These are phyloP conservation scores for Arthroderma sp. DNA, from an alignment of 2,329 filamentous ascomycete species.

Conservation along the genomic window DNA sequence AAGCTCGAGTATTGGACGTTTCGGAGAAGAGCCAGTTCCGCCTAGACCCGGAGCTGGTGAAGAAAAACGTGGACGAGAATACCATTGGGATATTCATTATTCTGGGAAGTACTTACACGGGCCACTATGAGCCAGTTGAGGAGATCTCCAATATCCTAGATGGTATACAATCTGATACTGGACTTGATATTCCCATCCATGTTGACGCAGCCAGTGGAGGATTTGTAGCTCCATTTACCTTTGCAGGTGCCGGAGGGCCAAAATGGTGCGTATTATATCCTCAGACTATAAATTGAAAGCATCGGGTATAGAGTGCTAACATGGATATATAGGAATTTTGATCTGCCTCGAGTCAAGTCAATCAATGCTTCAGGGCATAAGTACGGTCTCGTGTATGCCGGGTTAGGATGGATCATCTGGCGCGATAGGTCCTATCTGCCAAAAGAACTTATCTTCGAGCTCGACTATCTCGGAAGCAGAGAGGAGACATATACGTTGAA, in stretches of 20 bases:
- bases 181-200: conserved; percentile 52
- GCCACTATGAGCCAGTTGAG: conserved; percentile 61
- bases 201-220: conserved; percentile 34
- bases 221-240: conserved; percentile 34
- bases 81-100: conserved; percentile 68
- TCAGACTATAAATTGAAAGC: background rate
- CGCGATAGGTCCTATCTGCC: conserved; percentile 53
- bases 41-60: conserved; percentile 52
- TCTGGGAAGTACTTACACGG: conserved; percentile 59
- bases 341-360: conserved; percentile 29
- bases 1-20: conserved; percentile 53
- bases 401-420: conserved; percentile 61
- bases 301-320: too few species aligned
- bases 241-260: conserved; percentile 31
- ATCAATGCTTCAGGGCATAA: conserved; percentile 49
- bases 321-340: conserved; percentile 28
- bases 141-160: conserved; percentile 55
- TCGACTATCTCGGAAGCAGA: conserved; percentile 60
- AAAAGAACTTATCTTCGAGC: conserved; percentile 56
- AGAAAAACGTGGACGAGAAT: conserved; percentile 59
- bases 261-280: conserved; percentile 43
- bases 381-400: conserved; percentile 49
- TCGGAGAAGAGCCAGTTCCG: conserved; percentile 49
- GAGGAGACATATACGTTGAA: conserved; percentile 61
- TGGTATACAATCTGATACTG: conserved; percentile 49